Percentiles rank a stretch among this genome's conserved stretches.
Conservation (phyloP, 2,329 filamentous ascomycete genomes). For the Ascosphaera apis region DNA sequence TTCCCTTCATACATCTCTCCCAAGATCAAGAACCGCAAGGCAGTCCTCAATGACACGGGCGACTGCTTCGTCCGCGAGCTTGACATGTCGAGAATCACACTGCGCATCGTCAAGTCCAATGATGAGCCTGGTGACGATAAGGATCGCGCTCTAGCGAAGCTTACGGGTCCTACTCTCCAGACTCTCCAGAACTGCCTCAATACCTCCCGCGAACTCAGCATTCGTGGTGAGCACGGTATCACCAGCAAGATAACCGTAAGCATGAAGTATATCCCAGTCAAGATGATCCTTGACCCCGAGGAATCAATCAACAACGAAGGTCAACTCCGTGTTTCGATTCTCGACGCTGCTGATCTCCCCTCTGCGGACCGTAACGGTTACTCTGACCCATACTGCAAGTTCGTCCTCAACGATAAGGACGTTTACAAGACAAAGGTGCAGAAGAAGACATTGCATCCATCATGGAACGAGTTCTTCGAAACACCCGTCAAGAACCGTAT, state of each 20-base stretch:
- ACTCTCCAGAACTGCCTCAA: constrained; percentile 81
- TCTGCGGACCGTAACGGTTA: constrained; percentile 88
- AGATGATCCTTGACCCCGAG: constrained; percentile 80
- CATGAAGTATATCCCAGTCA: constrained; percentile 80
- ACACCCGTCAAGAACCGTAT: constrained; percentile 61
- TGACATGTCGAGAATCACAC: constrained; percentile 83
- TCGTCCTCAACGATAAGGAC: constrained; percentile 68
- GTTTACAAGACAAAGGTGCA: constrained; percentile 87
- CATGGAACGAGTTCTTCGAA: constrained; percentile 95
- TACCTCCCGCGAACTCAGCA: constrained; percentile 59
- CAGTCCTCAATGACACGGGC: constrained; percentile 74
- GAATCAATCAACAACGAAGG: constrained; percentile 99
- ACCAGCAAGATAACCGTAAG: constrained; percentile 68
- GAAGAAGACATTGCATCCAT: constrained; percentile 88
- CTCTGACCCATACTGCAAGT: constrained; percentile 93
- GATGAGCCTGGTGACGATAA: constrained; percentile 46
- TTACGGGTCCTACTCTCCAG: constrained; percentile 65
- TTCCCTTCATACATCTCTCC: constrained; percentile 74
- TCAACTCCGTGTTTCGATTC: constrained; percentile 72
- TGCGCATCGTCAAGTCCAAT: constrained; percentile 61
- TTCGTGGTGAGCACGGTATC: constrained; percentile 57
- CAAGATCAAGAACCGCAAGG: constrained; percentile 42
- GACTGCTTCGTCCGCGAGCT: constrained; percentile 92
- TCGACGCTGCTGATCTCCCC: constrained; percentile 72
- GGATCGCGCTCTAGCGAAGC: constrained; percentile 55